Conservation (phyloP, 73 alveolate genomes). For the Stentor roeselii region DNA sequence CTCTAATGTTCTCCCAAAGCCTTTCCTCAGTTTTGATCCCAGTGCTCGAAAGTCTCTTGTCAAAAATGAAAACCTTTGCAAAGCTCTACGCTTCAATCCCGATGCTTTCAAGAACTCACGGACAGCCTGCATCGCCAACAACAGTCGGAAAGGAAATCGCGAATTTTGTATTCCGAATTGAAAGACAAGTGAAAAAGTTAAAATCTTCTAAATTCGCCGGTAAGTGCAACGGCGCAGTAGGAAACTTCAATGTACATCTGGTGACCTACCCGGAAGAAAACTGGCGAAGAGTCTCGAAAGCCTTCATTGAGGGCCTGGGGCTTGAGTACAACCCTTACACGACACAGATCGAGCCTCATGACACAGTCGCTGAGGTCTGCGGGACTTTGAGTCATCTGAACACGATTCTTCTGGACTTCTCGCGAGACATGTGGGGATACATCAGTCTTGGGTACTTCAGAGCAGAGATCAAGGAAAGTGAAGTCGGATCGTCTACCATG, state of each 20-base stretch:
- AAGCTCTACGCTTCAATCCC: slow-evolving; percentile 56
- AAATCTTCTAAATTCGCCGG: slow-evolving; percentile 59
- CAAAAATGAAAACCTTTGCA: slow-evolving; percentile 43
- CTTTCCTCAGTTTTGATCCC: slow-evolving; percentile 42
- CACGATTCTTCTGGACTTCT: slow-evolving; percentile 73
- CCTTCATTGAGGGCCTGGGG: slow-evolving; percentile 61
- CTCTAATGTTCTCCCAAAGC: slow-evolving; percentile 58
- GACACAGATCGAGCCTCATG: slow-evolving; percentile 92
- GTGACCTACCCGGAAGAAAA: slow-evolving; percentile 82
- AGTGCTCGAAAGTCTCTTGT: slow-evolving; percentile 40
- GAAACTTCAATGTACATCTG: slow-evolving; percentile 85
- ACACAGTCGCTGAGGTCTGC: slow-evolving; percentile 62
- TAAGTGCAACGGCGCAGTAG: slow-evolving; percentile 94
- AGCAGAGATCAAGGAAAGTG: slow-evolving; percentile 59
- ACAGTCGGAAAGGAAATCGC: slow-evolving; percentile 91
- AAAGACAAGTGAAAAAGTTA: slow-evolving; percentile 44
- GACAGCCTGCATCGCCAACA: slow-evolving; percentile 90
- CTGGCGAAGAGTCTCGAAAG: slow-evolving; percentile 66
- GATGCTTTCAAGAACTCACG: slow-evolving; percentile 90
- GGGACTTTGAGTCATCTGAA: slow-evolving; percentile 47
- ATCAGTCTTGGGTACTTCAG: slow-evolving; percentile 67
- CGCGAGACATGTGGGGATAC: slow-evolving; percentile 88
- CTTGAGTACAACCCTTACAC: slow-evolving; percentile 82
- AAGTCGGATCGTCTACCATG: slow-evolving; percentile 93
- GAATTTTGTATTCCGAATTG: slow-evolving; percentile 76